Percentiles rank a stretch among this genome's conserved stretches.
Evolutionary conservation across 768 basidiomycete species (phyloP).

Genomic region (Dentipellis sp.): DNA sequence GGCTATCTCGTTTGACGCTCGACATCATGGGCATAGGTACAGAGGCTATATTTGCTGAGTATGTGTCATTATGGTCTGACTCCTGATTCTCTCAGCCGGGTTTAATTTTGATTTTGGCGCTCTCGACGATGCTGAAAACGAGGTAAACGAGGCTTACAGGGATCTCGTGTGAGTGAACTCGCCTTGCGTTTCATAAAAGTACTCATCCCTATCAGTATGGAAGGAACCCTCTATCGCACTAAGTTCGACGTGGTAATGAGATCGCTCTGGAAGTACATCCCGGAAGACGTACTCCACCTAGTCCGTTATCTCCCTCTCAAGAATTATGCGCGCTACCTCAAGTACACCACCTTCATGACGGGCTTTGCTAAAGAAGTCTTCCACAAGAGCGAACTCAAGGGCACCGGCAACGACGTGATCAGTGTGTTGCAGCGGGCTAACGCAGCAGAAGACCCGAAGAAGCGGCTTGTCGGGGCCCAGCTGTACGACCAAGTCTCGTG

Average conservation of each 20-base stretch:
- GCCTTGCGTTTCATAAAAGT: neutral
- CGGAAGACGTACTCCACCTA: neutral
- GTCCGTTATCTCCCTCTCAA: conserved; percentile 3
- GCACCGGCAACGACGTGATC: conserved; percentile 3
- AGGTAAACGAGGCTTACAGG: neutral
- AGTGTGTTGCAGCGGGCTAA: conserved; percentile 6
- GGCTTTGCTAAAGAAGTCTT: neutral
- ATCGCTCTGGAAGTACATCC: neutral
- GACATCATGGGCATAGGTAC: neutral
- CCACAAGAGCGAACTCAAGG: neutral
- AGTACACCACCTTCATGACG: neutral
- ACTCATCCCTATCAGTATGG: neutral
- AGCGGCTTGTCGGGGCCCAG: neutral
- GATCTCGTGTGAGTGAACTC: neutral
- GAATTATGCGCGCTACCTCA: conserved; percentile 4
- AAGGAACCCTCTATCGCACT: neutral
- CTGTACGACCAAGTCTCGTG: conserved; percentile 8
- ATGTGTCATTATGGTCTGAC: no score
- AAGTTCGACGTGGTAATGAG: neutral
- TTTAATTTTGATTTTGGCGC: neutral
- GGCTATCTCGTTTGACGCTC: neutral
- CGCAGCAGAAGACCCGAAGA: neutral
- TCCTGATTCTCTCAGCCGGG: neutral
- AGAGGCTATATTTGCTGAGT: neutral
- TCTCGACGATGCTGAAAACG: neutral